phyloP scores from a whole-genome alignment of 176 grass and related monocot species.

The Microstegium vimineum region DNA sequence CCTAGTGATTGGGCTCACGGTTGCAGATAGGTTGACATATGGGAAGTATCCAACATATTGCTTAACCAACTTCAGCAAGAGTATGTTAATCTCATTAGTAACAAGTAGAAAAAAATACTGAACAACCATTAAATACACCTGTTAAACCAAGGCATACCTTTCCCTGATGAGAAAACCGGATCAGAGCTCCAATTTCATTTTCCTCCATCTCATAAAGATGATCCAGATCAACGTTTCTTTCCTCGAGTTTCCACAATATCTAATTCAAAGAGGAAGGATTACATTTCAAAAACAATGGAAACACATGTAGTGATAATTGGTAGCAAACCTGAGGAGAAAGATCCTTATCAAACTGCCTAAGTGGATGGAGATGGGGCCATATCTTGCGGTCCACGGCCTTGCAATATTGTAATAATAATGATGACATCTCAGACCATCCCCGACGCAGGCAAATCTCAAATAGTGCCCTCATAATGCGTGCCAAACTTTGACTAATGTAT shows the following conservation, averaged over 20 bases:
- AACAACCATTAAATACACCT: neutral
- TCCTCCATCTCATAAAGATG: constrained; percentile 94
- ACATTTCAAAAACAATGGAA: constrained; percentile 18
- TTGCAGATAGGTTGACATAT: constrained; percentile 69
- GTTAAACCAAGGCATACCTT: constrained; percentile 50
- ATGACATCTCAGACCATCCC: constrained; percentile 93
- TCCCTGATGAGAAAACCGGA: constrained; percentile 80
- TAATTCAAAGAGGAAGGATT: constrained; percentile 37
- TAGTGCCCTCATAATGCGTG: constrained; percentile 92
- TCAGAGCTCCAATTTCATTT: constrained; percentile 86
- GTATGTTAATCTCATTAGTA: constrained; percentile 25
- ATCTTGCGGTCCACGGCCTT: constrained; percentile 89
- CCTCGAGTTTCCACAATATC: constrained; percentile 87
- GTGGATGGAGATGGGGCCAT: constrained; percentile 91
- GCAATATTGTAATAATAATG: constrained; percentile 81
- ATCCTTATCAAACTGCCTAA: constrained; percentile 87
- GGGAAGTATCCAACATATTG: constrained; percentile 80
- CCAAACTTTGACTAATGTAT: constrained; percentile 95
- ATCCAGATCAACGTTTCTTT: constrained; percentile 79
- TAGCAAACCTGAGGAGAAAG: constrained; percentile 65
- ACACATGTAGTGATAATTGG: neutral
- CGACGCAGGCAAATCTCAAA: constrained; percentile 93
- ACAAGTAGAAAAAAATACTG: constrained; percentile 13
- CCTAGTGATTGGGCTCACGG: constrained; percentile 89
- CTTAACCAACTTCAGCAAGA: constrained; percentile 77